Base-by-base conservation (phyloP, 2,329 filamentous ascomycete genomes). In the Alternaria postmessia region DNA sequence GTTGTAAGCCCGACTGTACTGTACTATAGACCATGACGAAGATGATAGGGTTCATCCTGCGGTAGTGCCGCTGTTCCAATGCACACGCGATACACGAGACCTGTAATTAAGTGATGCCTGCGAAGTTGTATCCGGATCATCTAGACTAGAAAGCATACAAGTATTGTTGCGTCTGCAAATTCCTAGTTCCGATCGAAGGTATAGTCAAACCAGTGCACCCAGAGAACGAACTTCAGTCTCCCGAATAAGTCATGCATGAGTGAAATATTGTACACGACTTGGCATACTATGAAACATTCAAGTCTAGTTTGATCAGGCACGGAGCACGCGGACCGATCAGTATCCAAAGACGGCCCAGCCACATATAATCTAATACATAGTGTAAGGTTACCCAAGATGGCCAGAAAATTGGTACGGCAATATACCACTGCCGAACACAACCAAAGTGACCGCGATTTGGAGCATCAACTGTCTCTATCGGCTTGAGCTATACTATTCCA, bases 1-100 rank as follows among this genome's bases (percentile, higher is more conserved):
- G n/a, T 18, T 9, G 8, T 39, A 9, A 20, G 38, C 38, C 18
- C n/a, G 38, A 30, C 28, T 11, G 28, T 11, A 41, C 6, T 22
- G 39, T 12, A 7, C 14, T 6, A 18, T 20, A 5, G 18, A 22
- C 12, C 12, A 5, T 42, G 11, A 0, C 12, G 39, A 24, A 7
- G 11, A 24, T 42, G 12, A 12, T 16, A 6, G 20, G 11, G 14
- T 42, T 7, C 20, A 42, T 0, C 59, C 83, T 7, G 78, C 75
- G 42, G 41, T 43, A 5, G 28, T 38, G 6, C 20, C 41, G n/a
- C 48, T 7, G 22, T 51, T 24, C 18, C 11, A 18, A 16, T 3
- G 2, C 22, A 18, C 16, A 51, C 3, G 34, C n/a, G 20, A n/a
- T n/a, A 51, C 34, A 28, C 16, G 36, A 26, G 8, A n/a, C 36